Conservation (phyloP, 2,329 filamentous ascomycete species). For the Endocalyx cinctus region DNA sequence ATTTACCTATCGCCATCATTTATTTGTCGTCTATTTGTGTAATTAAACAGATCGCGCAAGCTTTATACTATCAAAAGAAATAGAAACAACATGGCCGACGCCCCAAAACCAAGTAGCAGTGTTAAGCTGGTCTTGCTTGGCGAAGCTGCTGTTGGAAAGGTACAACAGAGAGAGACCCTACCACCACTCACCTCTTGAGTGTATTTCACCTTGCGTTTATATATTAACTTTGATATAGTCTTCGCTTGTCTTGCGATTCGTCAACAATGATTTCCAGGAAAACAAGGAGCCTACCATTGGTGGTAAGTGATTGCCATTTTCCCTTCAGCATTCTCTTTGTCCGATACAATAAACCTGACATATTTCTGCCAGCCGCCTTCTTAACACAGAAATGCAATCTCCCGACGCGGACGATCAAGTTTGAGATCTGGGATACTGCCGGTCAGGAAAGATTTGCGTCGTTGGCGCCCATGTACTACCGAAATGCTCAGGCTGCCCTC, state of each 20-base stretch:
- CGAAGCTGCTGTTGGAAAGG: conserved; percentile 98
- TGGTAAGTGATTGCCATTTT: conserved; percentile 54
- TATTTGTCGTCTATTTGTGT: too few species aligned
- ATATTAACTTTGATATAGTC: conserved; percentile 56
- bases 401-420: conserved; percentile 85
- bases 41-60: too few species aligned
- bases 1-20: too few species aligned
- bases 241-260: conserved; percentile 93
- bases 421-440: conserved; percentile 97
- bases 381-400: conserved; percentile 98
- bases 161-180: conserved; percentile 39
- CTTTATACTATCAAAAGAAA: too few species aligned
- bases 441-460: conserved; percentile 97
- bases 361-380: conserved; percentile 70
- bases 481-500: conserved; percentile 94
- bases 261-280: conserved; percentile 99
- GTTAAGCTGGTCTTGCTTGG: conserved; percentile 98
- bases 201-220: background rate
- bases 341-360: conserved; percentile 8
- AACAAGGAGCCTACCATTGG: conserved; percentile 99
- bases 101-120: conserved; percentile 96
- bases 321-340: conserved; percentile 4
- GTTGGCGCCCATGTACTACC: conserved; percentile 98
- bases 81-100: too few species aligned
- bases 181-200: too few species aligned